phyloP scores from a whole-genome alignment of 2,329 filamentous ascomycete species.

The Diaporthe citriasiana region DNA sequence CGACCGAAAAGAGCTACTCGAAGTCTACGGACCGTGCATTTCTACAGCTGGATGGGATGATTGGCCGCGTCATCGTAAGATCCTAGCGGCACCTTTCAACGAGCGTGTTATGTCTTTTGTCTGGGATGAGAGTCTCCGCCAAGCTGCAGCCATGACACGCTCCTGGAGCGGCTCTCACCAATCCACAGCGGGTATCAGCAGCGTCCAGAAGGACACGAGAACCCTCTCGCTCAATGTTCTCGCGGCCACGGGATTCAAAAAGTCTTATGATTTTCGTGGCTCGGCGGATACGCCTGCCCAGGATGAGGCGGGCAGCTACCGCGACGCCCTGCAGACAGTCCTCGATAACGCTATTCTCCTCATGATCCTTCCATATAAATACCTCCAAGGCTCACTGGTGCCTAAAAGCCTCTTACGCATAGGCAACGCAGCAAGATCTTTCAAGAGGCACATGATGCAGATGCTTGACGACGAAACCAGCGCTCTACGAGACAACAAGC shows the following conservation, averaged over 20 bases:
- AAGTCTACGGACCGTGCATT: constrained; percentile 50
- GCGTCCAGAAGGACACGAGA: constrained; percentile 45
- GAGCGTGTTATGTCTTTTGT: constrained; percentile 49
- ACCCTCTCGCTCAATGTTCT: constrained; percentile 50
- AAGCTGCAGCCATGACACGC: constrained; percentile 46
- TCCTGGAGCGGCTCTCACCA: constrained; percentile 42
- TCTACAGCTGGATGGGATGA: constrained; percentile 48
- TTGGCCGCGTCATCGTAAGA: constrained; percentile 50
- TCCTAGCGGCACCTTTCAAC: constrained; percentile 49
- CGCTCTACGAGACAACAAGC: constrained; percentile 42
- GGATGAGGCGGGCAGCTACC: constrained; percentile 44
- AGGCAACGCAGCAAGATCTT: constrained; percentile 44
- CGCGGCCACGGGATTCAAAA: constrained; percentile 46
- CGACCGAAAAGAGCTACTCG: constrained; percentile 44
- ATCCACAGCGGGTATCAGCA: constrained; percentile 38
- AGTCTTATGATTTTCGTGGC: constrained; percentile 47
- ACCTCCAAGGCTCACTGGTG: constrained; percentile 39
- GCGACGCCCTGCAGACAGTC: constrained; percentile 48
- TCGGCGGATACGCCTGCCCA: constrained; percentile 36
- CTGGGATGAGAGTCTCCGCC: constrained; percentile 48
- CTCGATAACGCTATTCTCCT: constrained; percentile 48
- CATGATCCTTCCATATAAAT: constrained; percentile 45
- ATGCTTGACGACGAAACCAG: constrained; percentile 46
- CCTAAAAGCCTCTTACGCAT: constrained; percentile 42
- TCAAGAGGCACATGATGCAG: constrained; percentile 46